Evolutionary conservation across 176 grass and related monocot species (phyloP).

Genomic region (Oryza coarctata): DNA sequence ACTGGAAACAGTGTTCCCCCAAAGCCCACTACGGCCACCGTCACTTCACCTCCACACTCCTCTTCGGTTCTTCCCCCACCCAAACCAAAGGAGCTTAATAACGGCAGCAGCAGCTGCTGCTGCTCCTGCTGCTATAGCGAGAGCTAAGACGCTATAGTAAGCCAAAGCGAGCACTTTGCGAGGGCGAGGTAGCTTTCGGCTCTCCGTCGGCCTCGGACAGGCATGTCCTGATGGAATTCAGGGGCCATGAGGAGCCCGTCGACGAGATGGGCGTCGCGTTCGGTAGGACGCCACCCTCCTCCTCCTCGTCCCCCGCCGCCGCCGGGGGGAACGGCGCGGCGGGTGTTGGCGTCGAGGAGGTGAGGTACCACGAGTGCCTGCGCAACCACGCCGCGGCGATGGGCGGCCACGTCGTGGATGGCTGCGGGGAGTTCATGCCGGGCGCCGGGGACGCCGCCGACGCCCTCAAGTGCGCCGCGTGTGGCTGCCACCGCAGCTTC

Average conservation of each 20-base stretch:
- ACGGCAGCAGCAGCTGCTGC: neutral
- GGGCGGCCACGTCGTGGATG: constrained; percentile 66
- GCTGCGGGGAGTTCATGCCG: constrained; percentile 85
- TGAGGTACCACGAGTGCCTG: constrained; percentile 63
- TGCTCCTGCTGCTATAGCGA: neutral
- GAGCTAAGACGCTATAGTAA: no score
- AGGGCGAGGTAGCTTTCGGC: constrained; percentile 23
- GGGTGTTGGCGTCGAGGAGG: no score
- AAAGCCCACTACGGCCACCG: neutral
- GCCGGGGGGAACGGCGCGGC: no score
- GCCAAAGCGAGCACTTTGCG: neutral
- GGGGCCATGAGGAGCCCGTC: constrained; percentile 16
- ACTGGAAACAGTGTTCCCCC: neutral
- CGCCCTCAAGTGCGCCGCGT: constrained; percentile 59
- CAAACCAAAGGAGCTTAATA: neutral
- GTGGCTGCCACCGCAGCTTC: constrained; percentile 83
- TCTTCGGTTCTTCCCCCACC: neutral
- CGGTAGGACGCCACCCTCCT: neutral
- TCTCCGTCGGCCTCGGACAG: constrained; percentile 1
- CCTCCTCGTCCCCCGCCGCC: neutral
- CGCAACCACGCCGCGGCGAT: constrained; percentile 62
- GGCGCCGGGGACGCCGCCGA: constrained; percentile 14
- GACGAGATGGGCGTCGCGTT: constrained; percentile 11
- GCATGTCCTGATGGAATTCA: constrained; percentile 49
- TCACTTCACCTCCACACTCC: neutral